Percentiles rank a stretch among this genome's conserved stretches.
These are phyloP conservation scores for Saccharum spontaneum DNA, from an alignment of 176 grass and related monocot genomes.

Conservation along the genomic window DNA sequence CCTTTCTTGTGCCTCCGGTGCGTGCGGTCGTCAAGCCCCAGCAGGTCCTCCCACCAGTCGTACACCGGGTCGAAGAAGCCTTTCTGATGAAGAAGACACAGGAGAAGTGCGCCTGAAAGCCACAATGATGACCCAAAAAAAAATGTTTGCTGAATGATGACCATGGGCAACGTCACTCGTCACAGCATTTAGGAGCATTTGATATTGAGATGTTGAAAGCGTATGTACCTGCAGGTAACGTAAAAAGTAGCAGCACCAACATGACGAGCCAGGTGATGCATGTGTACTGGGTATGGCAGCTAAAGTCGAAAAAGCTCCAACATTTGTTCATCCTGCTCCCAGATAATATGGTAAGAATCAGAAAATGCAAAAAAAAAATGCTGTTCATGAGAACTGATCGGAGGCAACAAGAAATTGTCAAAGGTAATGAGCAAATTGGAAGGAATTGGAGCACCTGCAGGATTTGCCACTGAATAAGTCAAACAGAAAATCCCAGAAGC, in stretches of 20 bases:
- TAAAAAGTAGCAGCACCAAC: conserved; percentile 45
- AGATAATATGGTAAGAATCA: neutral
- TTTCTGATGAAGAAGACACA: conserved; percentile 75
- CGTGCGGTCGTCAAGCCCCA: neutral
- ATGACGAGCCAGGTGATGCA: conserved; percentile 67
- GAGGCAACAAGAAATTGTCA: neutral
- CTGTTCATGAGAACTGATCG: neutral
- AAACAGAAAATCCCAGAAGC: conserved; percentile 17
- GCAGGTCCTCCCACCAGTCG: neutral
- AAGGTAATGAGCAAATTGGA: neutral
- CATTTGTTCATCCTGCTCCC: conserved; percentile 62
- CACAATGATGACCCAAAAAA: neutral
- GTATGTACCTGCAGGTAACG: conserved; percentile 49
- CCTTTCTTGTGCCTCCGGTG: conserved; percentile 25
- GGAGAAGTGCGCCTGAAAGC: conserved; percentile 41
- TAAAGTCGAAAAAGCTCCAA: conserved; percentile 63
- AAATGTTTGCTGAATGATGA: neutral
- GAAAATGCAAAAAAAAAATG: neutral
- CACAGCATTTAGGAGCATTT: neutral
- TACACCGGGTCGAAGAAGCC: conserved; percentile 73
- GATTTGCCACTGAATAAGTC: conserved; percentile 67
- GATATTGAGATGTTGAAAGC: neutral
- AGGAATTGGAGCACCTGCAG: conserved; percentile 50
- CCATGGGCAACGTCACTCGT: neutral
- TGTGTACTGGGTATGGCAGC: conserved; percentile 69